These are phyloP conservation scores for Lepidopterella palustris DNA, from an alignment of 495 filamentous ascomycete species.

Conservation along the genomic window DNA sequence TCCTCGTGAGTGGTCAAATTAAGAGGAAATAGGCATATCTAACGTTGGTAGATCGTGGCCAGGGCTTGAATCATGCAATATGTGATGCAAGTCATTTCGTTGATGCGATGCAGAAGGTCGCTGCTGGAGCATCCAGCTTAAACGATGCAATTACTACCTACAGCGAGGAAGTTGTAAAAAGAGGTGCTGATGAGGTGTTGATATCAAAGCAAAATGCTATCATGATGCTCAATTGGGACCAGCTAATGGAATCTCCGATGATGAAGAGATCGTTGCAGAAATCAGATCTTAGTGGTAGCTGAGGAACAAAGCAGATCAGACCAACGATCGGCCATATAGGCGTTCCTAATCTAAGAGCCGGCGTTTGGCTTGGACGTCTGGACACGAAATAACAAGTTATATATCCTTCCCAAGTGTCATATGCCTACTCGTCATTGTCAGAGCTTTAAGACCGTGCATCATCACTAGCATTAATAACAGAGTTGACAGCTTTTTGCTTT, in stretches of 20 bases:
- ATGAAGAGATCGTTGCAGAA: no score
- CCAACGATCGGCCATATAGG: no score
- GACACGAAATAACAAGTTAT: no score
- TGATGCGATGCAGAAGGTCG: slow-evolving; percentile 7
- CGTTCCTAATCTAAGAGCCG: no score
- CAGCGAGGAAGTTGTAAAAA: slow-evolving; percentile 4
- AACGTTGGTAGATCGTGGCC: slow-evolving; percentile 42
- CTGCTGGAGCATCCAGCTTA: neutral
- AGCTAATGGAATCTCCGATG: slow-evolving; percentile 9
- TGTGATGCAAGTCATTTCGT: slow-evolving; percentile 14
- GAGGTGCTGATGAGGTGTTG: slow-evolving; percentile 13
- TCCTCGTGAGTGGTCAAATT: slow-evolving; percentile 47
- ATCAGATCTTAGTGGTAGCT: no score
- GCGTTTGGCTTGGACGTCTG: no score
- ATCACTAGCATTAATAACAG: no score
- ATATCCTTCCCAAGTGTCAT: no score
- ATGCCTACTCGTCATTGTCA: no score
- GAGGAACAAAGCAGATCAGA: no score
- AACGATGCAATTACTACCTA: slow-evolving; percentile 9
- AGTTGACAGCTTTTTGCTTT: no score
- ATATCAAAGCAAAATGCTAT: slow-evolving; percentile 14
- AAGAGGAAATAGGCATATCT: neutral
- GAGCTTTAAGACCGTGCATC: no score
- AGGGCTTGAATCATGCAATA: slow-evolving; percentile 48
- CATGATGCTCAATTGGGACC: slow-evolving; percentile 16